A percentile compares a stretch with the other conserved stretches of the same genome.
Conservation (phyloP, 139 green algal genomes). For the Volvox reticuliferus region DNA sequence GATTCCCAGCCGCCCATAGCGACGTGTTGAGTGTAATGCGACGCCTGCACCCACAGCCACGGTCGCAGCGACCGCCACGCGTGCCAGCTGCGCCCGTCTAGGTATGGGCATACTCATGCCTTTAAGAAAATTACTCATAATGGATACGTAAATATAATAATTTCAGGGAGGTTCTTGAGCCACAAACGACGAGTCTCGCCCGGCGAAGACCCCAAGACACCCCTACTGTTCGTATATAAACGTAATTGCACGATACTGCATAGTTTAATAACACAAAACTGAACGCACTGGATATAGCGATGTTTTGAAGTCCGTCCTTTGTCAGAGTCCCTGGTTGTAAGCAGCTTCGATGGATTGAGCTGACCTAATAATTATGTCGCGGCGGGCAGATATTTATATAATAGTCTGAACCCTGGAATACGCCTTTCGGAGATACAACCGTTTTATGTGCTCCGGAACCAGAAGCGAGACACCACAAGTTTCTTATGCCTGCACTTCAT, state of each 20-base stretch:
- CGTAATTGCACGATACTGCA: conserved; percentile 10
- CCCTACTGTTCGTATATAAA: conserved; percentile 24
- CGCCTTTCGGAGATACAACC: no score
- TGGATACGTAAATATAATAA: not conserved
- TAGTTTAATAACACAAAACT: not conserved
- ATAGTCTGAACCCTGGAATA: no score
- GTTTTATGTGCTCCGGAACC: no score
- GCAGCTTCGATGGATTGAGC: no score
- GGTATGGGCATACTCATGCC: conserved; percentile 17
- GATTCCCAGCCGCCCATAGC: not conserved
- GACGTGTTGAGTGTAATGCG: not conserved
- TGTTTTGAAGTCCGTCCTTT: not conserved
- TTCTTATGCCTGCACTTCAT: no score
- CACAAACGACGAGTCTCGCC: not conserved
- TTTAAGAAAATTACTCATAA: conserved; percentile 28
- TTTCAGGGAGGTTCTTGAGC: not conserved
- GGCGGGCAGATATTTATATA: no score
- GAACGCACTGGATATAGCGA: not conserved
- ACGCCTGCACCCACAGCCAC: conserved; percentile 19
- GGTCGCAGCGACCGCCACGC: not conserved
- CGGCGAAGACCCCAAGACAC: not conserved
- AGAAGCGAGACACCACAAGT: no score
- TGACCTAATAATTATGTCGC: no score
- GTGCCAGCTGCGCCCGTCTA: conserved; percentile 6
- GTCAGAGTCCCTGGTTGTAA: no score